phyloP scores from a whole-genome alignment of 2,329 filamentous ascomycete genomes.

The Coniochaeta prunicola region DNA sequence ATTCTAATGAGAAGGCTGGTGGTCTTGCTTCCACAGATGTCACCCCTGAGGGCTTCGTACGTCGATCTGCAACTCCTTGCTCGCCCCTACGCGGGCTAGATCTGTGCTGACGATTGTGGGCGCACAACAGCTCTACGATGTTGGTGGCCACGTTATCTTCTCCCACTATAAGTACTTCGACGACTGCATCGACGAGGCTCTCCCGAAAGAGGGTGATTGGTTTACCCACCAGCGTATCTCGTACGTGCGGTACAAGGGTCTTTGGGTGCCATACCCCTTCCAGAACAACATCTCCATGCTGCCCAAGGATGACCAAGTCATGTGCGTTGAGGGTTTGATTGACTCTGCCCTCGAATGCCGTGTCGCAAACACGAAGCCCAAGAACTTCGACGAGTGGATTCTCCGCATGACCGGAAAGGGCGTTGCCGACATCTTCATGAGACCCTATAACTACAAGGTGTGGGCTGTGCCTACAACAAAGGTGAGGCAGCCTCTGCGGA shows the following conservation, averaged over 20 bases:
- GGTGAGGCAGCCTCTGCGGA: constrained; percentile 43
- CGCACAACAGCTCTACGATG: constrained; percentile 77
- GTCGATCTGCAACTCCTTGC: constrained; percentile 23
- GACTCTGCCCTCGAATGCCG: constrained; percentile 85
- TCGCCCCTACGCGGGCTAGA: background rate
- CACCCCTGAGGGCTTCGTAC: constrained; percentile 93
- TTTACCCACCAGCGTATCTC: constrained; percentile 97
- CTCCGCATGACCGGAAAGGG: constrained; percentile 83
- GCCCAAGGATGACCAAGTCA: constrained; percentile 93
- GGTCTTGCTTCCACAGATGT: constrained; percentile 93
- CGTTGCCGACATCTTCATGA: constrained; percentile 94
- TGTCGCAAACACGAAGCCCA: constrained; percentile 83
- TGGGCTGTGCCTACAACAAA: constrained; percentile 98
- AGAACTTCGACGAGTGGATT: constrained; percentile 98
- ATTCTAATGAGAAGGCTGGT: constrained; percentile 85
- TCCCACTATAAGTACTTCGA: constrained; percentile 99
- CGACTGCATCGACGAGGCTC: constrained; percentile 94
- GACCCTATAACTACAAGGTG: constrained; percentile 99
- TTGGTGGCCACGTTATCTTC: constrained; percentile 97
- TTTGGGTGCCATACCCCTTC: constrained; percentile 99
- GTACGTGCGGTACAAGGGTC: constrained; percentile 92
- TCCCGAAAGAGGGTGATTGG: constrained; percentile 92
- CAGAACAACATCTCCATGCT: constrained; percentile 99
- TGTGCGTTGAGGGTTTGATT: constrained; percentile 90
- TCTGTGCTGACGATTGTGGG: background rate